Base-by-base conservation (phyloP, 2,329 filamentous ascomycete species). In the Cyclaneusma minus region DNA sequence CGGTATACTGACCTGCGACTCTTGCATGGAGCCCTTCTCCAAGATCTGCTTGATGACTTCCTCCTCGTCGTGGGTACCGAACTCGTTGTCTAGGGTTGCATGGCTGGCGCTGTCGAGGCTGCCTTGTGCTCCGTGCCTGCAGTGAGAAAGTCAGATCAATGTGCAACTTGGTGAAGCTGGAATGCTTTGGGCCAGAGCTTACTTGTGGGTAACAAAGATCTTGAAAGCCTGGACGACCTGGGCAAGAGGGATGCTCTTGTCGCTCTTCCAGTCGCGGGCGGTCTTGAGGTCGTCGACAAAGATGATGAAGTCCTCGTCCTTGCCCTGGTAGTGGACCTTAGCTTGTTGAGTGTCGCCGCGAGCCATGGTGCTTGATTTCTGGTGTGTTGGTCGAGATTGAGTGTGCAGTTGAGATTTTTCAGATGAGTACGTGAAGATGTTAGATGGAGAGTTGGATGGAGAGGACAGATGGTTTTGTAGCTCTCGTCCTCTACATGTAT, bases 151-250 rank as follows among this genome's bases (percentile, higher is more conserved):
- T 18, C 26, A 34, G 27, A 25, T 23, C 44, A 37, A 17, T 20
- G 8, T 11, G 18, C 18, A 8, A 20, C n/a, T 8, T 8, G 18
- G n/a, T n/a, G n/a, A n/a, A n/a, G n/a, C n/a, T n/a, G n/a, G n/a
- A n/a, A n/a, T n/a, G n/a, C n/a, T n/a, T n/a, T n/a, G 25, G 29
- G 21, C 20, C 28, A 16, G 32, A 37, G 60, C 79, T 58, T 65
- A 94, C 85, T 76, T 79, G 61, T 91, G 80, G 18, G 84, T 92
- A 22, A 78, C 60, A 46, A 93, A 92, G 46, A 98, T 64, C 64
- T 92, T 81, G 64, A 82, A 95, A 6, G 78, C 66, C 31, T 75
- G 82, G 29, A 95, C 67, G 30, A 98, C 85, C 44, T 94, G 74
- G 2, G 80, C 67, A 24, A 95, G 58, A 19, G 89, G 79, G 16